phyloP scores from a whole-genome alignment of 345 rosid genomes.

The Eucalyptus marginata region DNA sequence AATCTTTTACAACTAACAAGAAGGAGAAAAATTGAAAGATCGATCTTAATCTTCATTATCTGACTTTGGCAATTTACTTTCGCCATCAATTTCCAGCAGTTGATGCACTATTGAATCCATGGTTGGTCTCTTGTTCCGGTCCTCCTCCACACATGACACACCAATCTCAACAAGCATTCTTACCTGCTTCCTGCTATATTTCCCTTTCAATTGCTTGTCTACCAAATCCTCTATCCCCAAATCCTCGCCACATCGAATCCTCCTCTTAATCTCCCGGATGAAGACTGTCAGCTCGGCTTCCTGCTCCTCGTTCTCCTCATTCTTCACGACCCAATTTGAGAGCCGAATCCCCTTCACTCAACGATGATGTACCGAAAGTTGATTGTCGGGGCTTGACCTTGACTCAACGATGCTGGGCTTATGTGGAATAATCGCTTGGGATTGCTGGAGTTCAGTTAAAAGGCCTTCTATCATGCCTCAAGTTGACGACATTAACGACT shows the following conservation, averaged over 20 bases:
- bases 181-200: conserved; percentile 8
- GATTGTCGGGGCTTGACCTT: no score
- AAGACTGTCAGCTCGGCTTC: conserved; percentile 18
- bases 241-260: not conserved
- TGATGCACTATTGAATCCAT: conserved; percentile 17
- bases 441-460: no score
- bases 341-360: conserved; percentile 25
- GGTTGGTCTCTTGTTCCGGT: conserved; percentile 19
- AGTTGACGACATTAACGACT: no score
- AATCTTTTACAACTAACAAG: not conserved
- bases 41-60: not conserved
- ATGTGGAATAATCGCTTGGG: no score
- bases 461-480: no score
- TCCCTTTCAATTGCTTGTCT: conserved; percentile 15
- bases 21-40: not conserved
- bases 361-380: no score
- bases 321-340: conserved; percentile 4
- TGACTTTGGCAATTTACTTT: not conserved
- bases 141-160: conserved; percentile 12
- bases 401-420: no score
- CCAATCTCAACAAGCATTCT: conserved; percentile 7
- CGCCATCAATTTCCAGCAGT: conserved; percentile 5
- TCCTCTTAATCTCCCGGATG: conserved; percentile 5
- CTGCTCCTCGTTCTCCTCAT: not conserved
- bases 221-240: conserved; percentile 19